A percentile compares a stretch with the other conserved stretches of the same genome.
Conservation (phyloP, 352 stramenopile species). For the Globisporangium emineosum region DNA sequence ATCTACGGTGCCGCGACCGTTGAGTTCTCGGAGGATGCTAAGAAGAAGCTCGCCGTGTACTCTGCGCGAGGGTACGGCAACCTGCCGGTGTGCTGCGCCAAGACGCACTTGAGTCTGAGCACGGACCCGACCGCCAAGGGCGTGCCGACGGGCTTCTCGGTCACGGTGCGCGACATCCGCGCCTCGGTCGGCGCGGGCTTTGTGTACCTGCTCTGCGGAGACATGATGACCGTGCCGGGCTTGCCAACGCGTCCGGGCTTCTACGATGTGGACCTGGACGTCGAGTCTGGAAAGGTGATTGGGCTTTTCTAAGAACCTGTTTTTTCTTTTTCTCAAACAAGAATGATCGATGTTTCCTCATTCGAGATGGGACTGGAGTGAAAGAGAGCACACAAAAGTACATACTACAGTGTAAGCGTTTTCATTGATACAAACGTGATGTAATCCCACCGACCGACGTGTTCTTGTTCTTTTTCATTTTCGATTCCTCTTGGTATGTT, state of each 20-base stretch:
- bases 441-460: background rate
- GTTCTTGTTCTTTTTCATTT: background rate
- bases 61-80: constrained; percentile 56
- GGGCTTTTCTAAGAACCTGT: constrained; percentile 85
- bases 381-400: background rate
- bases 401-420: background rate
- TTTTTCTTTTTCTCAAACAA: background rate
- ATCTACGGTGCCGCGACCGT: constrained; percentile 97
- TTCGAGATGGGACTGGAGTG: background rate
- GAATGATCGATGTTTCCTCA: no score
- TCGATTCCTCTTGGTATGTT: background rate
- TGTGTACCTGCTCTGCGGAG: constrained; percentile 92
- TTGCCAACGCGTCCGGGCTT: constrained; percentile 97
- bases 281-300: constrained; percentile 93
- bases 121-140: constrained; percentile 93
- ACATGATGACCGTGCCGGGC: constrained; percentile 99
- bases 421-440: background rate
- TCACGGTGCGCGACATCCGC: constrained; percentile 95
- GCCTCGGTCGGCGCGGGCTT: constrained; percentile 96
- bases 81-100: constrained; percentile 96
- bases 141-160: constrained; percentile 91
- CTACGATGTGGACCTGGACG: constrained; percentile 97
- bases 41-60: constrained; percentile 94
- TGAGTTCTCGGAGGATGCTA: constrained; percentile 92
- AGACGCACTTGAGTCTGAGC: constrained; percentile 98